These are phyloP conservation scores for Aspergillus hancockii DNA, from an alignment of 495 filamentous ascomycete species.

Conservation along the genomic window DNA sequence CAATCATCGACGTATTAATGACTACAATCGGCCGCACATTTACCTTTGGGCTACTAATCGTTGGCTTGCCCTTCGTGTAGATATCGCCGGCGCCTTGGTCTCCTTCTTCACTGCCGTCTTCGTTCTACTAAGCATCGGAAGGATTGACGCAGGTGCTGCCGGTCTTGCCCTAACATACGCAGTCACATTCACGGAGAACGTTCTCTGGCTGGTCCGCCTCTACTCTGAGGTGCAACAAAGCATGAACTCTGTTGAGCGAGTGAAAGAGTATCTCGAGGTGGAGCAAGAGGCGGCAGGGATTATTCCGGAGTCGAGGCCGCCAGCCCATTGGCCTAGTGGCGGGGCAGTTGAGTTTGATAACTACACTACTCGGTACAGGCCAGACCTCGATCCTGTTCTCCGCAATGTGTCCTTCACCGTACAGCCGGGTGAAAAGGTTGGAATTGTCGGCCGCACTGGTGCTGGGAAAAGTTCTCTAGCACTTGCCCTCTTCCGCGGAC, in stretches of 20 bases:
- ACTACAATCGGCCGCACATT: constrained; percentile 90
- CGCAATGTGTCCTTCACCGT: constrained; percentile 85
- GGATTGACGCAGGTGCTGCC: constrained; percentile 88
- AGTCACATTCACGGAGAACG: constrained; percentile 94
- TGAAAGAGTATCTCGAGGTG: constrained; percentile 95
- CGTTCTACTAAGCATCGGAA: constrained; percentile 79
- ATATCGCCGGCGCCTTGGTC: constrained; percentile 87
- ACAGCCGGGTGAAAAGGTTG: constrained; percentile 84
- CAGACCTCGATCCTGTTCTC: constrained; percentile 84
- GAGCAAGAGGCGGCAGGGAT: constrained; percentile 87
- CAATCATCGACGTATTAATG: constrained; percentile 86
- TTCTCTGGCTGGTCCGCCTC: constrained; percentile 95
- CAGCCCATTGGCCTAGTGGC: constrained; percentile 78
- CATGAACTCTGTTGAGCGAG: constrained; percentile 99
- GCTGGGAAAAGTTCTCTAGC: constrained; percentile 97
- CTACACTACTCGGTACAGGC: constrained; percentile 87
- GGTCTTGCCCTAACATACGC: constrained; percentile 98
- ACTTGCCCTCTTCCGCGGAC: constrained; percentile 92
- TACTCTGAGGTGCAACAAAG: constrained; percentile 97
- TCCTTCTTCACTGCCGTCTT: constrained; percentile 94
- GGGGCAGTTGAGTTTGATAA: constrained; percentile 84
- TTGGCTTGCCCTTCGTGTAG: constrained; percentile 93
- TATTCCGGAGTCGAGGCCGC: constrained; percentile 75
- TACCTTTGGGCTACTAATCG: constrained; percentile 97
- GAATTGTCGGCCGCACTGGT: constrained; percentile 94